These are phyloP conservation scores for Rhizopogon rudus DNA, from an alignment of 768 basidiomycete genomes.

Conservation along the genomic window DNA sequence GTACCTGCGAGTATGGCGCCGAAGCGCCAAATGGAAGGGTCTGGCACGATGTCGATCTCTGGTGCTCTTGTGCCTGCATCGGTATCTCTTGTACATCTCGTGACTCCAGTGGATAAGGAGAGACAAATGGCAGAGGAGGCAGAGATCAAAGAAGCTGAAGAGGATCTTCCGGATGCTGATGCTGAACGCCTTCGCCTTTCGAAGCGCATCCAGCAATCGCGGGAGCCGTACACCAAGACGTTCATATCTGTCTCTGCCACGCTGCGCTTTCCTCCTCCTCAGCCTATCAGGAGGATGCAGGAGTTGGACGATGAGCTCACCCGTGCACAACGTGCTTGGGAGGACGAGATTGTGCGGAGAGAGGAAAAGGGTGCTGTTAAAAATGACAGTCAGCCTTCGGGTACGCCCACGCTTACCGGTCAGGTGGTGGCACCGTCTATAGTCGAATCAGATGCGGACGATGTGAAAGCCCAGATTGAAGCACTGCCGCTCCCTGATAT, in stretches of 20 bases:
- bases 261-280: constrained; percentile 87
- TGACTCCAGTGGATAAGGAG: constrained; percentile 13
- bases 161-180: constrained; percentile 63
- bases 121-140: constrained; percentile 6
- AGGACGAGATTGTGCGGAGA: constrained; percentile 76
- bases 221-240: constrained; percentile 80
- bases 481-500: constrained; percentile 33
- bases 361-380: constrained; percentile 53
- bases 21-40: constrained; percentile 19
- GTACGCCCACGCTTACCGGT: constrained; percentile 26
- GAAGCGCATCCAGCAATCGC: constrained; percentile 70
- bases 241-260: constrained; percentile 95
- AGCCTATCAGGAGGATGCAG: constrained; percentile 83
- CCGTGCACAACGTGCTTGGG: constrained; percentile 69
- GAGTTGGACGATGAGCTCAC: constrained; percentile 78
- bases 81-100: constrained; percentile 20
- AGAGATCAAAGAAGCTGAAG: constrained; percentile 29
- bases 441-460: constrained; percentile 29
- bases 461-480: constrained; percentile 69
- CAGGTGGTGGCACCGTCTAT: constrained; percentile 13
- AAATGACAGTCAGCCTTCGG: constrained; percentile 11
- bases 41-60: constrained; percentile 9
- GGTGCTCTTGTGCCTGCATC: constrained; percentile 14
- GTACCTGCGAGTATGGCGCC: constrained; percentile 37
- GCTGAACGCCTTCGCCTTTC: constrained; percentile 67